Evolutionary conservation across 1,139 yeast species (phyloP), one percentile per base, ranked within the genome.

Genomic region (Pichiaceae sp.): DNA sequence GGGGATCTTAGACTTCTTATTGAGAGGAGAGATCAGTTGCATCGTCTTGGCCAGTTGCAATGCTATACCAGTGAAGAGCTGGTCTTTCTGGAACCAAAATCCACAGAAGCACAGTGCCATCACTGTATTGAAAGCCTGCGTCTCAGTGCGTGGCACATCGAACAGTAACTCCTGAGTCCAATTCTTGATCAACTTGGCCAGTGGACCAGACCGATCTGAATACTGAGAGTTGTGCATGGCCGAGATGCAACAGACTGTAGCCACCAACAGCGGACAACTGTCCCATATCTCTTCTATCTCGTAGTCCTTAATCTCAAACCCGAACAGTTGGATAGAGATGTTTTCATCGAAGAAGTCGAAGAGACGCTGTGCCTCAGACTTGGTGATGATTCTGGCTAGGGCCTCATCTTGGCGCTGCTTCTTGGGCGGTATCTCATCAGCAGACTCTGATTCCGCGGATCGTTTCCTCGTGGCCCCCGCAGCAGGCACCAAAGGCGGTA

Each of bases 61-160:
- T 0, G 86, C 86, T 35, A 79, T 53, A 0, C 85, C 82, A 1
- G 83, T 75, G 45, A 78, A 75, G 73, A 76, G 67, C 47, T 75
- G 81, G 7, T 76, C 69, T 42, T 77, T 71, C 8, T 79, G 70
- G 33, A 79, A 64, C 86, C 86, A 79, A 48, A 78, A 76, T 36
- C 83, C 78, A 46, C 83, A 78, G 26, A 79, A 68, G 19, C 78
- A 68, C 32, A 79, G 59, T 0, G 83, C 84, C 29, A 78, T 63
- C 15, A 78, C 72, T 1, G 79, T 73, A 47, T 77, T 72, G 50
- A 73, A 72, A 0, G 75, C 75, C 36, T 76, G 78, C 2, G 58
- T 47, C 46, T 72, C 78, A 15, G 48, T 46, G 7, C 44, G 43
- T 14, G 63, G 59, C 3, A 42, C 39, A 29, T 60, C 48, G 44